phyloP scores from a whole-genome alignment of 164 flowering plant genomes.

The Saururus chinensis region DNA sequence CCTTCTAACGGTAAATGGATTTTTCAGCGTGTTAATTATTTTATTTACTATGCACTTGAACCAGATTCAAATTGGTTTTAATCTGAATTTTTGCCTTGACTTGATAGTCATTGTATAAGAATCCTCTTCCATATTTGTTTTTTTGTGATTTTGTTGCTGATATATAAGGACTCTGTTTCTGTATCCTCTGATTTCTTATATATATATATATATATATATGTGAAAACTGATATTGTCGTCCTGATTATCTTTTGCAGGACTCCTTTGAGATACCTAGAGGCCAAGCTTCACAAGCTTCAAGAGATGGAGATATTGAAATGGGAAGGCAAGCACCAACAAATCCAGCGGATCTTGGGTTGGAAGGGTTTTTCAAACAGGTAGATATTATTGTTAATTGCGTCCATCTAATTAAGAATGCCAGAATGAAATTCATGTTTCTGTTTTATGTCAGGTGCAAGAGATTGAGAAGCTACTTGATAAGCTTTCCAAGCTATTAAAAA shows the following conservation, averaged over 20 bases:
- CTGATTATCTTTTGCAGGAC: background rate
- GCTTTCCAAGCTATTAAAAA: conserved; percentile 32
- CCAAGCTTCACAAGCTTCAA: conserved; percentile 6
- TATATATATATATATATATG: too few species aligned
- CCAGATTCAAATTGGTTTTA: too few species aligned
- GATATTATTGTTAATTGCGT: background rate
- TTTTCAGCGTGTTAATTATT: background rate
- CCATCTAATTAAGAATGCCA: background rate
- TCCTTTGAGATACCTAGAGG: conserved; percentile 5
- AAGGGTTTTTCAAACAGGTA: conserved; percentile 2
- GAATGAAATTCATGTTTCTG: background rate
- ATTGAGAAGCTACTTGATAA: conserved; percentile 59
- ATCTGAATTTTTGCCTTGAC: too few species aligned
- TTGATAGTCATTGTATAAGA: too few species aligned
- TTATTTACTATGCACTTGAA: too few species aligned
- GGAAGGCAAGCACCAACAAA: conserved; percentile 3
- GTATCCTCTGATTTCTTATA: too few species aligned
- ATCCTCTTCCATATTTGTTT: too few species aligned
- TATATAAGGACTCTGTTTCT: too few species aligned
- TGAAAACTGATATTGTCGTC: background rate
- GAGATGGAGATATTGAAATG: conserved; percentile 5
- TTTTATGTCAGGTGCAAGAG: conserved; percentile 41
- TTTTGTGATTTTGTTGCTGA: too few species aligned
- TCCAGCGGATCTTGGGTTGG: conserved; percentile 3
- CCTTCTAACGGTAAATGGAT: background rate